Conservation (phyloP, 441 rosid species). For the Syzygium syzygioides region DNA sequence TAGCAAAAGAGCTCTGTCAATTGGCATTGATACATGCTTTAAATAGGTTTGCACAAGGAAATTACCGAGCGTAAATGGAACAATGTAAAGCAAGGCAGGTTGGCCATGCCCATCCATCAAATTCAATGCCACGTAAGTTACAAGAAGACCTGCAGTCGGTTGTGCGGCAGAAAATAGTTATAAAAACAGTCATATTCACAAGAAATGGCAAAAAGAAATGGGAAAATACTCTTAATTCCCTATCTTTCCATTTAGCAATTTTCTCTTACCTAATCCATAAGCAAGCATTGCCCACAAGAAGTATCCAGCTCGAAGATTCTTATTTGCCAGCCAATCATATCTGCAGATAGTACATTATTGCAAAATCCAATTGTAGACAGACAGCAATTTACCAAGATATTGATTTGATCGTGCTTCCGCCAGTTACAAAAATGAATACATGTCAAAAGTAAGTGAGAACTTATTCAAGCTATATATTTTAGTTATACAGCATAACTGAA, state of each 20-base stretch:
- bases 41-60: background rate
- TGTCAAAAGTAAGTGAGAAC: background rate
- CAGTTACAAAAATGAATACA: background rate
- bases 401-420: background rate
- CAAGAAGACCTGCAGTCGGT: slow-evolving; percentile 11
- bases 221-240: background rate
- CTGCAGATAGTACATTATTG: slow-evolving; percentile 28
- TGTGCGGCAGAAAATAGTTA: background rate
- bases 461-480: background rate
- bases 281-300: slow-evolving; percentile 89
- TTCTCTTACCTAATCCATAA: slow-evolving; percentile 70
- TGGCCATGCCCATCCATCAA: slow-evolving; percentile 21
- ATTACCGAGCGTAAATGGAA: slow-evolving; percentile 16
- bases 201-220: background rate
- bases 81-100: slow-evolving; percentile 17
- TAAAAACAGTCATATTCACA: background rate
- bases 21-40: background rate
- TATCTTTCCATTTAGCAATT: background rate
- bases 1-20: background rate
- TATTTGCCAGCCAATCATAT: slow-evolving; percentile 87
- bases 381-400: background rate
- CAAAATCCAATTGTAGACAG: background rate
- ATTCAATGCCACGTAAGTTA: slow-evolving; percentile 17
- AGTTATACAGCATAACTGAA: background rate
- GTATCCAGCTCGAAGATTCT: slow-evolving; percentile 81